Conservation (phyloP, 1,284 basidiomycete genomes). For the Pholiota adiposa region DNA sequence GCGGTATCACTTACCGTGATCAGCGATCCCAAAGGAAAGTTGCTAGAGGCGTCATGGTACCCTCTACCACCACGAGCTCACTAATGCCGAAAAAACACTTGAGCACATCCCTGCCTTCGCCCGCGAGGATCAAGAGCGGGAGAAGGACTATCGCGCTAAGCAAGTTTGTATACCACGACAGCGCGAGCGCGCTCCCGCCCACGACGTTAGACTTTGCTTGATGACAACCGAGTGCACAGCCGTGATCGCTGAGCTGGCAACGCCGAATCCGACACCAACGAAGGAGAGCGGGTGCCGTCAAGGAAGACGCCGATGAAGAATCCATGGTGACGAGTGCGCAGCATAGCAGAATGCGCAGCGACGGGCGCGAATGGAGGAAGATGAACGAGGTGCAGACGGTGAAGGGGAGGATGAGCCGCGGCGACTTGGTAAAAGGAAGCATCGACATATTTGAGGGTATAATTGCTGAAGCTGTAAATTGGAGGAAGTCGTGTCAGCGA, state of each 20-base stretch:
- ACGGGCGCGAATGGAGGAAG: constrained; percentile 74
- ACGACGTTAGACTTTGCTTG: constrained; percentile 79
- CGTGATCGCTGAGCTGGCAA: constrained; percentile 78
- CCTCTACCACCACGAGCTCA: constrained; percentile 38
- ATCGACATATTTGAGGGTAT: constrained; percentile 89
- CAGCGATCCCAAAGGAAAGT: constrained; percentile 77
- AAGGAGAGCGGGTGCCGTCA: constrained; percentile 64
- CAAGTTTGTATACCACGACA: constrained; percentile 87
- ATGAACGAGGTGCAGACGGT: constrained; percentile 81
- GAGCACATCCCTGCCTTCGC: constrained; percentile 67
- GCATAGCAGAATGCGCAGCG: constrained; percentile 68
- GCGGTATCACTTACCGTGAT: constrained; percentile 62
- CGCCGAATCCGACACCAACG: constrained; percentile 75
- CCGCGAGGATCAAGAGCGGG: constrained; percentile 70
- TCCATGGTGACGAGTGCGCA: constrained; percentile 76
- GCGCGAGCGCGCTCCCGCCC: constrained; percentile 74
- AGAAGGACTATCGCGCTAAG: constrained; percentile 68
- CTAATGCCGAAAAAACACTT: constrained; percentile 58
- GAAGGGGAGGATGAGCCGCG: constrained; percentile 85
- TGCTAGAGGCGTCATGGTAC: constrained; percentile 48
- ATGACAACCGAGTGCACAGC: constrained; percentile 87
- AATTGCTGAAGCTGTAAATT: constrained; percentile 78
- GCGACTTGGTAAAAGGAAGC: constrained; percentile 92
- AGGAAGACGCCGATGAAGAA: constrained; percentile 88
- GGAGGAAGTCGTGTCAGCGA: background rate